phyloP scores from a whole-genome alignment of 1,284 basidiomycete species.

The Tilletiopsis washingtonensis region DNA sequence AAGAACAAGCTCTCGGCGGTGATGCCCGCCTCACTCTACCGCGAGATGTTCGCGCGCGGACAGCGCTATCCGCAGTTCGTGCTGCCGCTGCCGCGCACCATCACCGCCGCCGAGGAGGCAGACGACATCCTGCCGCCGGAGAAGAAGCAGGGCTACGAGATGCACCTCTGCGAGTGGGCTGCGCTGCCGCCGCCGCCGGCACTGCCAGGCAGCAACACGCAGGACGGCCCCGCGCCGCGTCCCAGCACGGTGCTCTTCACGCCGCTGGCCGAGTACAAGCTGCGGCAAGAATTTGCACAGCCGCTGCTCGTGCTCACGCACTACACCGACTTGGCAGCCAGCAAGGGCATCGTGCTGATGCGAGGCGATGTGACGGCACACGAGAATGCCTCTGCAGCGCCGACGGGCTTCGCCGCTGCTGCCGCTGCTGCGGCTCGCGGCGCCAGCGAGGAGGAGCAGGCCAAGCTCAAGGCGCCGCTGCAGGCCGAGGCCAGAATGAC shows the following conservation, averaged over 20 bases:
- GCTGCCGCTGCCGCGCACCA: constrained; percentile 34
- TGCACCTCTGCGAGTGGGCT: constrained; percentile 43
- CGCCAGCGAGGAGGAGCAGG: constrained; percentile 49
- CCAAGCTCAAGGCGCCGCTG: constrained; percentile 51
- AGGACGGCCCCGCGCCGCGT: neutral
- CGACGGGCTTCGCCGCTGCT: constrained; percentile 48
- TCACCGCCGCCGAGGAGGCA: constrained; percentile 13
- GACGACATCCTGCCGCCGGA: constrained; percentile 4
- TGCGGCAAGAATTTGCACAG: constrained; percentile 75
- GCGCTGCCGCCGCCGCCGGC: constrained; percentile 17
- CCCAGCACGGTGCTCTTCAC: constrained; percentile 69
- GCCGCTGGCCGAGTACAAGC: constrained; percentile 87
- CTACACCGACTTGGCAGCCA: constrained; percentile 76
- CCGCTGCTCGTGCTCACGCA: constrained; percentile 83
- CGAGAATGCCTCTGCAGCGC: constrained; percentile 13
- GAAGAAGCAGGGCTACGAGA: constrained; percentile 35
- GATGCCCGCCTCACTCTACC: constrained; percentile 31
- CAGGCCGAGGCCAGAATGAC: constrained; percentile 66
- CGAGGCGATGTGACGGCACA: constrained; percentile 79
- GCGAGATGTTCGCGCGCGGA: constrained; percentile 25
- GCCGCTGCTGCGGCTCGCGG: constrained; percentile 53
- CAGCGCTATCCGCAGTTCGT: constrained; percentile 40
- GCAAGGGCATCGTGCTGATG: constrained; percentile 76
- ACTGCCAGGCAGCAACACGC: constrained; percentile 42
- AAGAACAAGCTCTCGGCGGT: constrained; percentile 45